Evolutionary conservation across 768 basidiomycete species (phyloP).

Genomic region (Agaricus subrufescens): DNA sequence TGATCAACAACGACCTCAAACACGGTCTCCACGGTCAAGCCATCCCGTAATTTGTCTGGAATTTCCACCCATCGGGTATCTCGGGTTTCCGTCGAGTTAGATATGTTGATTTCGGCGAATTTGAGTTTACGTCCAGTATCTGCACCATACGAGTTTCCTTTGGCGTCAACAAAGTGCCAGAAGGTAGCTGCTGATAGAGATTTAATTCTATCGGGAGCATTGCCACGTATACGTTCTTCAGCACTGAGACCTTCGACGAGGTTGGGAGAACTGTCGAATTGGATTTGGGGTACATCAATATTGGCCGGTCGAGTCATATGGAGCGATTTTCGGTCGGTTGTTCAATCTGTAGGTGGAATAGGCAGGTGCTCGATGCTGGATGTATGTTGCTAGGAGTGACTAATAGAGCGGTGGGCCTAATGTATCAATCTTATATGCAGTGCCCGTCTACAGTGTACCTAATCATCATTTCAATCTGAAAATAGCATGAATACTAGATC

Average conservation of each 20-base stretch:
- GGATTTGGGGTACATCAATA: not conserved
- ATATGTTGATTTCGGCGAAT: conserved; percentile 31
- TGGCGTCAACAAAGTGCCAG: conserved; percentile 30
- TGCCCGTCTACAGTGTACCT: too few relatives aligned
- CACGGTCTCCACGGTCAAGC: conserved; percentile 25
- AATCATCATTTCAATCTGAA: too few relatives aligned
- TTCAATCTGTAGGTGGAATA: too few relatives aligned
- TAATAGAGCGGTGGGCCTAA: too few relatives aligned
- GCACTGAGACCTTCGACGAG: not conserved
- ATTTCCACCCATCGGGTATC: not conserved
- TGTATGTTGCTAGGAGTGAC: too few relatives aligned
- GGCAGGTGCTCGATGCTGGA: too few relatives aligned
- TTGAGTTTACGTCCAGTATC: conserved; percentile 33
- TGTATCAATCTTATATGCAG: too few relatives aligned
- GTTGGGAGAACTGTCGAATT: not conserved
- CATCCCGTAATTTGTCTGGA: conserved; percentile 3
- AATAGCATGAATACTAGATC: too few relatives aligned
- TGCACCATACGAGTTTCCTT: conserved; percentile 30
- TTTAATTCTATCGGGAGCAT: conserved; percentile 34
- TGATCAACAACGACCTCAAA: conserved; percentile 34
- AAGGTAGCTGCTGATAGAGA: conserved; percentile 27
- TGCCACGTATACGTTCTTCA: conserved; percentile 34
- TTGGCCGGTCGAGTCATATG: not conserved
- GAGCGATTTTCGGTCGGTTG: not conserved
- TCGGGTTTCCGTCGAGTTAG: not conserved